A percentile compares a stretch with the other conserved stretches of the same genome.
Evolutionary conservation across 108 stramenopile genomes (phyloP).

Genomic region (Cafeteria roenbergensis): DNA sequence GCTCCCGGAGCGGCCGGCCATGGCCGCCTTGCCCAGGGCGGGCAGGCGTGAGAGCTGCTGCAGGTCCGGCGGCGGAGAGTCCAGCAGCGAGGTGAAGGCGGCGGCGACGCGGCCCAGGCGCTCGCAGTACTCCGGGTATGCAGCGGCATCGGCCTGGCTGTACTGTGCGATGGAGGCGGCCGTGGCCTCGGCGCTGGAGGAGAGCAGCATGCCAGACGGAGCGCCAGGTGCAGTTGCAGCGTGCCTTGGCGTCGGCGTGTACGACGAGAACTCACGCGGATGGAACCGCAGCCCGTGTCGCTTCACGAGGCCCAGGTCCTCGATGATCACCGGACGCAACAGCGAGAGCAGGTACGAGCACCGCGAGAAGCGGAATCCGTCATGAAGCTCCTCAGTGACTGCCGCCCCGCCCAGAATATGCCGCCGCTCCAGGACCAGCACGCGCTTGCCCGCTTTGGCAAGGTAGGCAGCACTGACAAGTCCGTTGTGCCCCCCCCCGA

Average conservation of each 20-base stretch:
- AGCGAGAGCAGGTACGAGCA: slow-evolving; percentile 32
- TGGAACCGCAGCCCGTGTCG: slow-evolving; percentile 17
- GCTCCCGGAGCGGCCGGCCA: not conserved
- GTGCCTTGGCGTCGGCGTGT: slow-evolving; percentile 16
- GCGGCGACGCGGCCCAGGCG: slow-evolving; percentile 12
- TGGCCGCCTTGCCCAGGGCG: not conserved
- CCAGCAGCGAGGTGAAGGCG: slow-evolving; percentile 19
- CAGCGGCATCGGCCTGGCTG: slow-evolving; percentile 19
- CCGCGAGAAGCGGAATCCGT: slow-evolving; percentile 32
- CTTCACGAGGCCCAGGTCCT: slow-evolving; percentile 22
- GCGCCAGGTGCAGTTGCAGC: not conserved
- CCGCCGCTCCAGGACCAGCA: slow-evolving; percentile 28
- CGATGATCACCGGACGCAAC: slow-evolving; percentile 26
- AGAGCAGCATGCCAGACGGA: not conserved
- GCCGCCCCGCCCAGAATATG: slow-evolving; percentile 34
- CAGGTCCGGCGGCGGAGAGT: slow-evolving; percentile 16
- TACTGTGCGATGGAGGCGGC: slow-evolving; percentile 24
- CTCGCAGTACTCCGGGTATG: slow-evolving; percentile 20
- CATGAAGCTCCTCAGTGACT: slow-evolving; percentile 32
- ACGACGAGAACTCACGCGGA: slow-evolving; percentile 20
- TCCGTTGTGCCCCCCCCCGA: slow-evolving; percentile 39
- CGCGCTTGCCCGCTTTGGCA: slow-evolving; percentile 21
- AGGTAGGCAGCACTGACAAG: slow-evolving; percentile 32
- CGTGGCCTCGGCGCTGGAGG: slow-evolving; percentile 6
- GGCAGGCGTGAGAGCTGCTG: not conserved